Evolutionary conservation across 2,329 filamentous ascomycete species (phyloP).

Genomic region (Lasiodiplodia sp.): DNA sequence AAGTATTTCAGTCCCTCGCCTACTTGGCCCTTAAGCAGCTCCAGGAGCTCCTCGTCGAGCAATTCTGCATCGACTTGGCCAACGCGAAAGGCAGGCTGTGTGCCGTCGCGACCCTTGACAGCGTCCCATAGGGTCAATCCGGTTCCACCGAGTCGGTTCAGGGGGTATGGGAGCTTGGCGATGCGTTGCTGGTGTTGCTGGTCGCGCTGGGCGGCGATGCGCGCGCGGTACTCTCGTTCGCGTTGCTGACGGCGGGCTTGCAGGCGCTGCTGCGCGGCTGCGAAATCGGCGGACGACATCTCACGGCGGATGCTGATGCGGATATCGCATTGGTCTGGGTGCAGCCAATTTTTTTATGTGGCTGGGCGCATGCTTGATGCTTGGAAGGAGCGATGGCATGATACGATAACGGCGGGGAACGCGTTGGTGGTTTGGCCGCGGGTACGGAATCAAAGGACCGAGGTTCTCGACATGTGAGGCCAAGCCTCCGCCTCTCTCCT

Average conservation of each 20-base stretch:
- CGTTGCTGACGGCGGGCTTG: conserved; percentile 79
- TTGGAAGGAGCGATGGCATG: conserved; percentile 18
- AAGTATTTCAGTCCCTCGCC: conserved; percentile 89
- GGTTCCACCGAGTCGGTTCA: conserved; percentile 63
- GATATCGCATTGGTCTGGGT: conserved; percentile 6
- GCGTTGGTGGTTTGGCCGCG: conserved; percentile 11
- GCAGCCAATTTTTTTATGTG: not conserved
- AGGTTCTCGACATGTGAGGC: conserved; percentile 26
- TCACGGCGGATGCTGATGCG: conserved; percentile 21
- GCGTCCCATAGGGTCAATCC: conserved; percentile 70
- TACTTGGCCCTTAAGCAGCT: conserved; percentile 84
- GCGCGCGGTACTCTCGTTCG: conserved; percentile 70
- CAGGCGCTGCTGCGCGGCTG: conserved; percentile 87
- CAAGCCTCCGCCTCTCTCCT: not conserved
- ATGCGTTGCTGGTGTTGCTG: conserved; percentile 51
- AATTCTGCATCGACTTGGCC: conserved; percentile 96
- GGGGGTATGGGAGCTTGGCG: conserved; percentile 58
- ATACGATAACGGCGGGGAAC: conserved; percentile 9
- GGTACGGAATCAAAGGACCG: conserved; percentile 9
- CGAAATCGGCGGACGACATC: conserved; percentile 73
- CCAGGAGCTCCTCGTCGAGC: conserved; percentile 89
- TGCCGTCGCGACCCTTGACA: conserved; percentile 77
- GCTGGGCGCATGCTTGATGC: not conserved
- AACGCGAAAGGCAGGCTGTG: conserved; percentile 85
- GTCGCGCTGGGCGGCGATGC: conserved; percentile 56